These are phyloP conservation scores for Periglandula ipomoeae DNA, from an alignment of 2,329 filamentous ascomycete genomes.

Conservation along the genomic window DNA sequence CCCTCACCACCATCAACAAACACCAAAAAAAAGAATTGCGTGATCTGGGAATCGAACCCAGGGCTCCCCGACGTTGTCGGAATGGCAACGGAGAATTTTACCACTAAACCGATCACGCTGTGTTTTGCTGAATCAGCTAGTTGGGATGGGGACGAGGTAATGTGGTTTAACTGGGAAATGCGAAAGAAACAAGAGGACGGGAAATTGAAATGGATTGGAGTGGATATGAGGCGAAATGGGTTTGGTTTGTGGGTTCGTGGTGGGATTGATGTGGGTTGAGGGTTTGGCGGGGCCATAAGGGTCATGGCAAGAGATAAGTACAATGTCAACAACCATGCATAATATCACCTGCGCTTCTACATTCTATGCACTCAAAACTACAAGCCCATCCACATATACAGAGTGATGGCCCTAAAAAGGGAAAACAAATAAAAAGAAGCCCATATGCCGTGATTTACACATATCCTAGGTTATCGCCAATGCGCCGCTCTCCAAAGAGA, in stretches of 20 bases:
- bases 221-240: no score
- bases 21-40: slow-evolving; percentile 11
- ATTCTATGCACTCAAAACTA: not conserved
- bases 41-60: slow-evolving; percentile 25
- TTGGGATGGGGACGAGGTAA: not conserved
- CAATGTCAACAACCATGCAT: no score
- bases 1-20: not conserved
- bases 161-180: no score
- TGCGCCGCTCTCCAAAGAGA: slow-evolving; percentile 64
- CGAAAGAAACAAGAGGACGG: no score
- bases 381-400: not conserved
- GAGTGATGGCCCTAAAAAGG: not conserved
- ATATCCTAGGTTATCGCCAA: slow-evolving; percentile 10
- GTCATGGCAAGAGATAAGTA: no score
- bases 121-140: slow-evolving; percentile 1
- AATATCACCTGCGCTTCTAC: not conserved
- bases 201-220: no score
- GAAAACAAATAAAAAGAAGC: not conserved
- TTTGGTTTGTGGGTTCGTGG: no score
- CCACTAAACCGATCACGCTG: slow-evolving; percentile 19
- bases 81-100: slow-evolving; percentile 22
- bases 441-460: slow-evolving; percentile 3
- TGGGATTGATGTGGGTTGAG: no score
- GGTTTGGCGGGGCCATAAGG: no score
- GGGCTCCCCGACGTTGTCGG: slow-evolving; percentile 22